These are phyloP conservation scores for Thielaviopsis ethacetica DNA, from an alignment of 2,329 filamentous ascomycete genomes.

Conservation along the genomic window DNA sequence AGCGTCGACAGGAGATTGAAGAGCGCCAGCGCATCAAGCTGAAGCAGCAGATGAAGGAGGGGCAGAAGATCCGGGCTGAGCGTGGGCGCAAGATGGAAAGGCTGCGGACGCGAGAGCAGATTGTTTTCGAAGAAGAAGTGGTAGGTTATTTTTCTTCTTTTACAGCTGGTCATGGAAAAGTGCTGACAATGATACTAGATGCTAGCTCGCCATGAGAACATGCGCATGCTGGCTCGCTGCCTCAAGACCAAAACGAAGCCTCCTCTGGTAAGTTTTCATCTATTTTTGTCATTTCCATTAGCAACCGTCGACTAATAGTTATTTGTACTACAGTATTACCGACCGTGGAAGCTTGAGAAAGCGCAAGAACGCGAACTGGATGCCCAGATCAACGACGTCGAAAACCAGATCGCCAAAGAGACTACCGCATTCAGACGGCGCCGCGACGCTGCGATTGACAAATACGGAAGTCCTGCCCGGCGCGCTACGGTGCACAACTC, in stretches of 20 bases:
- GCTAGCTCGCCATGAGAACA: constrained; percentile 54
- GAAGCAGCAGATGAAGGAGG: constrained; percentile 54
- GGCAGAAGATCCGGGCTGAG: constrained; percentile 49
- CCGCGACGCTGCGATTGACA: constrained; percentile 23
- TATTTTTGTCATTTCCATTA: no score
- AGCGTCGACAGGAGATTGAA: constrained; percentile 64
- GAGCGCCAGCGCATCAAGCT: constrained; percentile 63
- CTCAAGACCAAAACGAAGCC: constrained; percentile 58
- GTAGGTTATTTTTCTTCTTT: constrained; percentile 34
- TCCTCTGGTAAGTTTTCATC: constrained; percentile 44
- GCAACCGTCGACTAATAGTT: no score
- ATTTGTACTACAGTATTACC: constrained; percentile 49
- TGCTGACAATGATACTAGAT: constrained; percentile 36
- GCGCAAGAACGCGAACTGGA: constrained; percentile 57
- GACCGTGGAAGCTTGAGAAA: constrained; percentile 58
- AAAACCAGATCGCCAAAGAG: constrained; percentile 49
- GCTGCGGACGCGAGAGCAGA: constrained; percentile 51
- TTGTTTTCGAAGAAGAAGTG: constrained; percentile 57
- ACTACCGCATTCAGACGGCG: constrained; percentile 40
- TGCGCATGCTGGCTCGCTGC: constrained; percentile 55
- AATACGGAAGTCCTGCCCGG: constrained; percentile 14
- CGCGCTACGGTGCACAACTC: not conserved
- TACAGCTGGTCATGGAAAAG: not conserved
- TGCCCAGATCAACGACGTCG: constrained; percentile 49
- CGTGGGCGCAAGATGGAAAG: constrained; percentile 45